phyloP scores from a whole-genome alignment of 1,139 yeast species.

The Geotrichum siamense region DNA sequence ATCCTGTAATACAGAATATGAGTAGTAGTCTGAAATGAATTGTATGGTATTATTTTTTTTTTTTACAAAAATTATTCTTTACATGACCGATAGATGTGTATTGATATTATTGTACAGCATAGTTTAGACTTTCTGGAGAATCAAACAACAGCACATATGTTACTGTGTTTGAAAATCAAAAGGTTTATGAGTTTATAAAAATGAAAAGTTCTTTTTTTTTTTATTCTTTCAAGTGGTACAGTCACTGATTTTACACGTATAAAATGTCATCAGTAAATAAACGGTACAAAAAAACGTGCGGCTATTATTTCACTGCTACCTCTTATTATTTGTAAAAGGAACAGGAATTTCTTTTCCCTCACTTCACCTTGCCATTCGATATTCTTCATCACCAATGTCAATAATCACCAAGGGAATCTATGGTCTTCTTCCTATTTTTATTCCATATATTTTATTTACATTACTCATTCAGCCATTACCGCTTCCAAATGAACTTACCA shows the following conservation, averaged over 20 bases:
- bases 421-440: not conserved
- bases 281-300: not conserved
- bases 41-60: too few relatives aligned
- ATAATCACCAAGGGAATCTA: not conserved
- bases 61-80: too few relatives aligned
- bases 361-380: not conserved
- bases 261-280: not conserved
- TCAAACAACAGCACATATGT: too few relatives aligned
- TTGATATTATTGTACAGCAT: too few relatives aligned
- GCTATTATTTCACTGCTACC: not conserved
- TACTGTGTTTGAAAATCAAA: too few relatives aligned
- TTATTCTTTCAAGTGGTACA: too few relatives aligned
- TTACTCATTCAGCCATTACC: not conserved
- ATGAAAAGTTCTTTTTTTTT: too few relatives aligned
- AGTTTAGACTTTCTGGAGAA: too few relatives aligned
- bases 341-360: not conserved
- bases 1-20: too few relatives aligned
- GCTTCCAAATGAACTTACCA: conserved; percentile 21
- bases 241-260: not conserved
- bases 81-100: too few relatives aligned
- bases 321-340: not conserved
- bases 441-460: conserved; percentile 6
- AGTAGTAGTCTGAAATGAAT: too few relatives aligned
- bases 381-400: not conserved
- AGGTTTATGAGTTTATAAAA: too few relatives aligned